Conservation (phyloP, 148 eudicot genomes). For the Cornus kousa region DNA sequence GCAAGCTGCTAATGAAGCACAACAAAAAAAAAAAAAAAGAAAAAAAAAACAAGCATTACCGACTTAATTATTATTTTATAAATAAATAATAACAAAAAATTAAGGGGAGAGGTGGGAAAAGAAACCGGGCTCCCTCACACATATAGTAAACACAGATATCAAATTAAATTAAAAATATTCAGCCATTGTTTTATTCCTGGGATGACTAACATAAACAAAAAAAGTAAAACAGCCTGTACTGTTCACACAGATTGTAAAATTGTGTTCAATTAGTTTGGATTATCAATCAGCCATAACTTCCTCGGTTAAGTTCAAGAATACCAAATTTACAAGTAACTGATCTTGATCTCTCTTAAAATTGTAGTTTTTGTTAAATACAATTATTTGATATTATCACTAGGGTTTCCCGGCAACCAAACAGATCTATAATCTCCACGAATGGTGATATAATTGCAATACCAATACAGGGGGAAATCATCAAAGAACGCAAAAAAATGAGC, state of each 20-base stretch:
- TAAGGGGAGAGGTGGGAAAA: not conserved
- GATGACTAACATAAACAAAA: too few species aligned
- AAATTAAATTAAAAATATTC: too few species aligned
- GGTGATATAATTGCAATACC: too few species aligned
- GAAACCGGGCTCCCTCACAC: not conserved
- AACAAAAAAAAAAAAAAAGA: not conserved
- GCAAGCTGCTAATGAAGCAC: slow-evolving; percentile 43
- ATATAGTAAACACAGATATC: too few species aligned
- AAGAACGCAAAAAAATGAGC: not conserved
- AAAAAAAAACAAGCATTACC: not conserved
- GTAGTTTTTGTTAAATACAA: too few species aligned
- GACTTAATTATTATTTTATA: not conserved
- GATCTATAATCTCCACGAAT: not conserved
- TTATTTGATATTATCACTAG: not conserved
- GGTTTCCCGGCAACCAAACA: not conserved
- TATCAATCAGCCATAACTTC: not conserved
- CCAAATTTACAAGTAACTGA: too few species aligned
- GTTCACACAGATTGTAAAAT: too few species aligned
- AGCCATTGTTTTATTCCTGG: not conserved
- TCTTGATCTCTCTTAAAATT: too few species aligned
- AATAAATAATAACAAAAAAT: not conserved
- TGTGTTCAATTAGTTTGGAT: not conserved
- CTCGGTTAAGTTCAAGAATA: too few species aligned
- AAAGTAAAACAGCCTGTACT: too few species aligned
- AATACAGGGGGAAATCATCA: not conserved